These are phyloP conservation scores for Saccharomycopsis fermentans DNA, from an alignment of 805 yeast genomes.

Conservation along the genomic window DNA sequence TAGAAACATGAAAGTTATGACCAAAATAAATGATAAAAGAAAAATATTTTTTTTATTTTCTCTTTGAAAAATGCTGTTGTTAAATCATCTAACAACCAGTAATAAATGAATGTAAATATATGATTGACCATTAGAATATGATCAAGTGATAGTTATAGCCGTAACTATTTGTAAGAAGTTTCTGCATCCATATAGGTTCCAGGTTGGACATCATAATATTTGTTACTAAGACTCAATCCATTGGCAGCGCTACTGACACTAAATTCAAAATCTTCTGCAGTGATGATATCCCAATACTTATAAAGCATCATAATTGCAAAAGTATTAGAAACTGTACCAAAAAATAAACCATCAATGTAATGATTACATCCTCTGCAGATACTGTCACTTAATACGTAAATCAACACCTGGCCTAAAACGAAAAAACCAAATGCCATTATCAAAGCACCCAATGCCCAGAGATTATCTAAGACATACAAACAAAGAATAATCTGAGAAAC, in stretches of 20 bases:
- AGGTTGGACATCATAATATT: not conserved
- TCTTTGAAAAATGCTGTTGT: not conserved
- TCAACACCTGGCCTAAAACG: slow-evolving; percentile 65
- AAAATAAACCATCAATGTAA: slow-evolving; percentile 83
- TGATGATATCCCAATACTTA: slow-evolving; percentile 93
- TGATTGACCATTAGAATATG: not conserved
- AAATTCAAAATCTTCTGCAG: slow-evolving; percentile 90
- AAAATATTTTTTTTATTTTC: not conserved
- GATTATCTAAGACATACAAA: slow-evolving; percentile 53
- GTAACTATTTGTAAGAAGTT: not conserved
- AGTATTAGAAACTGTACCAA: slow-evolving; percentile 70
- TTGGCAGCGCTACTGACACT: slow-evolving; percentile 43
- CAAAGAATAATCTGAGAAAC: slow-evolving; percentile 62
- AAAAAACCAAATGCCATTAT: slow-evolving; percentile 63
- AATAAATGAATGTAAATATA: not conserved
- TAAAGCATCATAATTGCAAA: slow-evolving; percentile 90
- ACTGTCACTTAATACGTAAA: slow-evolving; percentile 54
- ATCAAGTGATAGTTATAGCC: not conserved
- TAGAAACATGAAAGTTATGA: not conserved
- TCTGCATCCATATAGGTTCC: not conserved
- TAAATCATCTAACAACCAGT: not conserved
- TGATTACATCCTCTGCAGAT: slow-evolving; percentile 71
- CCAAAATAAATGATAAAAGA: not conserved
- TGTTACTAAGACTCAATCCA: not conserved
- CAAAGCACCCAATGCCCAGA: slow-evolving; percentile 90